Conservation (phyloP, 352 stramenopile genomes). For the Phytophthora meadii region DNA sequence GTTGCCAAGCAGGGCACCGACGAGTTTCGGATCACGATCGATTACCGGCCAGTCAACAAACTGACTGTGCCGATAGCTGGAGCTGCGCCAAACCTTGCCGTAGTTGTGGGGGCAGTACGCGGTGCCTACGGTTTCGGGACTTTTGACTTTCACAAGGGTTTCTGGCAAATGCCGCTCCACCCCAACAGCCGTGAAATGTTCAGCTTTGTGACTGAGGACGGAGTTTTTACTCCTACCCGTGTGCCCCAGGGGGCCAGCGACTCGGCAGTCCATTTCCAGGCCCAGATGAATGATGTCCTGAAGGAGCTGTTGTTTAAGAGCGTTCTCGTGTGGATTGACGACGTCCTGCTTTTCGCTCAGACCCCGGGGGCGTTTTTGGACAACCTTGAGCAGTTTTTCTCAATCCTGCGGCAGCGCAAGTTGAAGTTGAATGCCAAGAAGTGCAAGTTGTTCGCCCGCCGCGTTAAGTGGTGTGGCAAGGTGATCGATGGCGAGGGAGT, state of each 20-base stretch:
- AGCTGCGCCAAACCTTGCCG: constrained; percentile 4
- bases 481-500: constrained; percentile 16
- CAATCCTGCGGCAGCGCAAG: constrained; percentile 1
- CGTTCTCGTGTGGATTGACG: constrained; percentile 8
- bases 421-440: constrained; percentile 24
- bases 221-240: neutral
- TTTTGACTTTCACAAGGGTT: constrained; percentile 22
- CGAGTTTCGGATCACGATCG: constrained; percentile 12
- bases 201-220: constrained; percentile 10
- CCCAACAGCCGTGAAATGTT: neutral
- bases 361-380: neutral
- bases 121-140: constrained; percentile 3
- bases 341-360: neutral
- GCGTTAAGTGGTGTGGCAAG: constrained; percentile 24
- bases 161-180: constrained; percentile 15
- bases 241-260: constrained; percentile 3
- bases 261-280: constrained; percentile 6
- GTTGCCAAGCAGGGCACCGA: neutral
- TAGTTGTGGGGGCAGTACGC: neutral
- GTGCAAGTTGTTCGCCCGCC: constrained; percentile 14
- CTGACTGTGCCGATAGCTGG: constrained; percentile 1
- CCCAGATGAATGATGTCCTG: constrained; percentile 5
- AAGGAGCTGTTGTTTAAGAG: neutral
- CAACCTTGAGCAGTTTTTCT: constrained; percentile 5
- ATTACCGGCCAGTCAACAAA: constrained; percentile 12